Percentiles rank a stretch among this genome's conserved stretches.
These are phyloP conservation scores for Picea sitchensis DNA, from an alignment of 75 land plant species.

Conservation along the genomic window DNA sequence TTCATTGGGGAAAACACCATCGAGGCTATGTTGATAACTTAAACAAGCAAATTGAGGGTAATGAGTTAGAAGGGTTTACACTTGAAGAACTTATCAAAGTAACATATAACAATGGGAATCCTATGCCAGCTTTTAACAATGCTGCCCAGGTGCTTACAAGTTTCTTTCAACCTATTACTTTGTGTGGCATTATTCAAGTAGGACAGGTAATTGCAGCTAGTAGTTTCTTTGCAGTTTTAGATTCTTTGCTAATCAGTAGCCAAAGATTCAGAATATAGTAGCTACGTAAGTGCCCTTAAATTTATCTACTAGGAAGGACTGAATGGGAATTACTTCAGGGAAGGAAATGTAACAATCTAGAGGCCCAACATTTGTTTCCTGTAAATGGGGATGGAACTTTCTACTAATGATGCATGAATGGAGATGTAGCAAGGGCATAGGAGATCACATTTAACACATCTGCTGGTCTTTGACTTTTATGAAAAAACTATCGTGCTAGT, in stretches of 20 bases:
- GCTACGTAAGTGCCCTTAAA: not conserved
- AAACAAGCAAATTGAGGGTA: slow-evolving; percentile 68
- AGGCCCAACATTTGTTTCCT: slow-evolving; percentile 1
- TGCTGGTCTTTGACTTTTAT: too few relatives aligned
- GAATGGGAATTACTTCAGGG: not conserved
- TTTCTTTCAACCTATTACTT: not conserved
- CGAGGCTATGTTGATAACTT: slow-evolving; percentile 73
- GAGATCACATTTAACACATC: too few relatives aligned
- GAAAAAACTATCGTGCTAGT: too few relatives aligned
- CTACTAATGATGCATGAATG: too few relatives aligned
- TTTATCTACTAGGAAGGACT: not conserved
- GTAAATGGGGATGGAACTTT: not conserved
- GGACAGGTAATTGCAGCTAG: not conserved
- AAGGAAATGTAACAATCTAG: not conserved
- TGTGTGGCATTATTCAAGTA: not conserved
- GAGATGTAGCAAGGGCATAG: too few relatives aligned
- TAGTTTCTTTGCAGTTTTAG: not conserved
- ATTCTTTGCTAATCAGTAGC: not conserved
- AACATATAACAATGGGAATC: slow-evolving; percentile 81
- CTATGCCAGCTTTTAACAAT: slow-evolving; percentile 70
- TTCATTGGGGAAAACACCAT: slow-evolving; percentile 93
- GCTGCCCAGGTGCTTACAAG: slow-evolving; percentile 71
- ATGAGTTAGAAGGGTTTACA: slow-evolving; percentile 47
- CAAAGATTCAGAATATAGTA: not conserved
- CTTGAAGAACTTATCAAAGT: slow-evolving; percentile 55